A percentile compares a stretch with the other conserved stretches of the same genome.
These are phyloP conservation scores for Raffaelea albimanens DNA, from an alignment of 2,329 filamentous ascomycete genomes.

Conservation along the genomic window DNA sequence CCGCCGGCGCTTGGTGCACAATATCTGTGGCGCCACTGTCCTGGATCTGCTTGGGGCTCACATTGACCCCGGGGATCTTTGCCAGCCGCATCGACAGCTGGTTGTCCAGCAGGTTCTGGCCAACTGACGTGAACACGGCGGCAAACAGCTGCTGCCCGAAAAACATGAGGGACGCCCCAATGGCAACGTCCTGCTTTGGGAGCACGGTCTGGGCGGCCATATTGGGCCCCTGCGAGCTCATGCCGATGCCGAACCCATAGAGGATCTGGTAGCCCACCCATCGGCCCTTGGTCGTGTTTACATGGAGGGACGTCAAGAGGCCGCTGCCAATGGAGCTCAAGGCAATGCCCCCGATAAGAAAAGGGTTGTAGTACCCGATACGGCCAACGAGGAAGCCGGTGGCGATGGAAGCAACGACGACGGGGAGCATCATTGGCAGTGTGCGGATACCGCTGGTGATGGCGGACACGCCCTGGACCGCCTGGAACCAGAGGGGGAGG, in stretches of 20 bases:
- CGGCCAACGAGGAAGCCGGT: conserved; percentile 24
- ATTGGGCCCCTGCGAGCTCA: conserved; percentile 32
- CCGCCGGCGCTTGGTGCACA: not conserved
- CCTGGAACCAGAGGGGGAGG: conserved; percentile 32
- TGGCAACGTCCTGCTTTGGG: conserved; percentile 26
- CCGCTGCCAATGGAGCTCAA: conserved; percentile 21
- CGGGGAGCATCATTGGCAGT: conserved; percentile 28
- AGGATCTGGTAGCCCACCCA: conserved; percentile 32
- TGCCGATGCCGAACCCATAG: conserved; percentile 34
- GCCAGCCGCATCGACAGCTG: conserved; percentile 5
- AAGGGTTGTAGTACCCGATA: conserved; percentile 25
- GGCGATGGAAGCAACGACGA: conserved; percentile 26
- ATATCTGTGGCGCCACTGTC: conserved; percentile 5
- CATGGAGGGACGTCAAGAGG: conserved; percentile 40
- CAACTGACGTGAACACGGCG: conserved; percentile 11
- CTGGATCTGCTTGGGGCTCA: conserved; percentile 3
- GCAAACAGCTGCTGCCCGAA: conserved; percentile 21
- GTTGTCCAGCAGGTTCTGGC: conserved; percentile 10
- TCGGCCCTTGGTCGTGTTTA: conserved; percentile 18
- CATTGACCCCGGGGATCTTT: not conserved
- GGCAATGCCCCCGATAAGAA: conserved; percentile 12
- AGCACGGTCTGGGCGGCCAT: conserved; percentile 37
- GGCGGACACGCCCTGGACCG: conserved; percentile 27
- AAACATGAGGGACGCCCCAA: conserved; percentile 33
- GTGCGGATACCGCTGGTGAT: conserved; percentile 29